phyloP scores from a whole-genome alignment of 306 rosid genomes.

The Cicer yamashitae region DNA sequence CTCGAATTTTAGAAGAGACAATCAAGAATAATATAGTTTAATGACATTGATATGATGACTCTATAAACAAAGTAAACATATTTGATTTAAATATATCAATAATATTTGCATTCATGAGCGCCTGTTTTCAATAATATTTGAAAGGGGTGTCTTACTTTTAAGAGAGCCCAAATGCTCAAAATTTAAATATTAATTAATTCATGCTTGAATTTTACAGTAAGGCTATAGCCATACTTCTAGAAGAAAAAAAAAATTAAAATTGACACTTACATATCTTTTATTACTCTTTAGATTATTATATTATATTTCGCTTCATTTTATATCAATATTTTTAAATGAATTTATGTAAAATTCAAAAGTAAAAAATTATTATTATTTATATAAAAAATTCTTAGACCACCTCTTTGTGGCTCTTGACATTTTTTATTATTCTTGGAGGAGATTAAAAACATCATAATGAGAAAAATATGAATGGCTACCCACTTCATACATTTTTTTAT shows the following conservation, averaged over 20 bases:
- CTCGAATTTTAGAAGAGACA: background rate
- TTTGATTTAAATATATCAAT: background rate
- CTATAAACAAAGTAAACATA: background rate
- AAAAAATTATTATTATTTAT: too few relatives aligned
- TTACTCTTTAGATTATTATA: background rate
- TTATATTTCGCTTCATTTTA: background rate
- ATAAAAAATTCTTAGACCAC: background rate
- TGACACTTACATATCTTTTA: background rate
- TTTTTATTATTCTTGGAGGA: background rate
- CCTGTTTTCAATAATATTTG: background rate
- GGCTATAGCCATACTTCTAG: background rate
- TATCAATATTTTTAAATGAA: background rate
- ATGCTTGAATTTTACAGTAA: conserved; percentile 23
- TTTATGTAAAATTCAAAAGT: background rate
- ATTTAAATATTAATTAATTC: conserved; percentile 1
- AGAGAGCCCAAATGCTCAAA: conserved; percentile 11
- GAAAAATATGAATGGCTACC: conserved; percentile 26
- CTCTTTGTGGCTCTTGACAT: background rate
- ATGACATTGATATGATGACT: background rate
- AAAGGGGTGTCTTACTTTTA: conserved; percentile 29
- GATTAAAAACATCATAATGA: background rate
- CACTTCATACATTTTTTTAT: conserved; percentile 33
- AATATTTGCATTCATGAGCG: background rate
- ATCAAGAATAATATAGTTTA: conserved; percentile 16
- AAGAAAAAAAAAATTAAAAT: background rate